Base-by-base conservation (phyloP, 192 early-diverging fungal genomes). In the Pilaira anomala region DNA sequence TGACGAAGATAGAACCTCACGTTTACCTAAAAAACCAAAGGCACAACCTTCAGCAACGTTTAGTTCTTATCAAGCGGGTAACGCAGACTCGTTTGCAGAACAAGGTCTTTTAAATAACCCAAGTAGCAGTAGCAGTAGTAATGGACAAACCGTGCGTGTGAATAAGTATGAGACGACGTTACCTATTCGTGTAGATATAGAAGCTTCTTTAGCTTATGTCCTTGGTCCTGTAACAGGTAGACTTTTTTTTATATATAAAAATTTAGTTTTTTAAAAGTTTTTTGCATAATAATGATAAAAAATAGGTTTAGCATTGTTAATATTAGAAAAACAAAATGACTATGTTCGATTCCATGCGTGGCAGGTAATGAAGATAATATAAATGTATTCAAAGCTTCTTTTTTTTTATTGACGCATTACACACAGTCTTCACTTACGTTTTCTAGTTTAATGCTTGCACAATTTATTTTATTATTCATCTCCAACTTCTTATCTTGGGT, bases 101-200 rank as follows among this genome's bases (percentile, higher is more conserved):
- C 51, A 66, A 56, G 67, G 63, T 42, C 50, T 54, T 49, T 66
- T 49, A 57, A 53, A 41, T 58, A 67, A 64, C 14, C 29, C 48
- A 12, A 54, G 62, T 3, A 52, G 59, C 41, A 39, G 36, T 49
- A 54, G 72, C 65, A 71, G 66, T 8, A 74, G 67, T 8, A 55
- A 54, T 54, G 21, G 45, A 54, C 60, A 65, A 41, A 62, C 66
- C 49, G 36, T 70, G 42, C 78, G 87, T 25, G 84, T 93, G n/a
- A 93, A 90, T 69, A 88, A 89, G 63, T 93, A 90, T 66, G 88
- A 93, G 56, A 93, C 91, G 19, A 76, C 69, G 39, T 69, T 89
- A 42, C 73, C 82, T 19, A 73, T 88, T 42, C 80, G 89, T 13
- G 80, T 88, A 40, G 89, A 93, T 71, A 79, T 91, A 52, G 88